Evolutionary conservation across 2,329 filamentous ascomycete genomes (phyloP).

Genomic region (Curvularia verruculosa): DNA sequence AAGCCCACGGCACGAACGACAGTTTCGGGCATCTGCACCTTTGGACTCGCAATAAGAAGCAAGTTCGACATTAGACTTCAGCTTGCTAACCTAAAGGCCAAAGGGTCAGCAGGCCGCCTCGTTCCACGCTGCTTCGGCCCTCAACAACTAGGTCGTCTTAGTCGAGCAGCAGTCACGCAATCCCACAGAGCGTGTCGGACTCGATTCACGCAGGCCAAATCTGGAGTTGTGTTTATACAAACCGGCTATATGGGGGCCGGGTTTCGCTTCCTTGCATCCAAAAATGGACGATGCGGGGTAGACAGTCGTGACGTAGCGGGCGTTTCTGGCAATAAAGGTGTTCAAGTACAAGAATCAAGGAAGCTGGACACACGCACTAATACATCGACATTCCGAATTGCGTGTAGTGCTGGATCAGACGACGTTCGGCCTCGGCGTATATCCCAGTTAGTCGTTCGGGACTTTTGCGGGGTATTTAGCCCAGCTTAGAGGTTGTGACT

Average conservation of each 20-base stretch:
- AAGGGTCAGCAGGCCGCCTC: background rate
- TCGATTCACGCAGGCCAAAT: background rate
- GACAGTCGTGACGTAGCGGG: conserved; percentile 1
- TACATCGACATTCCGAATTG: background rate
- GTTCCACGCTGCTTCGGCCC: background rate
- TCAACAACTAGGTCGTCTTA: background rate
- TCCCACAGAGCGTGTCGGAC: background rate
- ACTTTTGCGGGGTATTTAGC: conserved; percentile 21
- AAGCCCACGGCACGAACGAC: background rate
- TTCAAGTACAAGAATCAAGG: background rate
- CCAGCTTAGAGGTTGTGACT: conserved; percentile 21
- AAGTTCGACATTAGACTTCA: background rate
- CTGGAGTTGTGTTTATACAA: background rate
- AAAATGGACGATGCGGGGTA: background rate
- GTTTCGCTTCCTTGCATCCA: background rate
- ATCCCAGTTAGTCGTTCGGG: conserved; percentile 9
- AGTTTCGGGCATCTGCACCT: background rate
- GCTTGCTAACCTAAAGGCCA: background rate
- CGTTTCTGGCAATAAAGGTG: background rate
- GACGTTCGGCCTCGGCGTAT: conserved; percentile 14
- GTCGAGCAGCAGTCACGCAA: background rate
- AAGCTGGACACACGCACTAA: background rate
- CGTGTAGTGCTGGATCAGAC: background rate
- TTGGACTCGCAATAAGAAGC: background rate
- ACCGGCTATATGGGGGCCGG: background rate